phyloP scores from a whole-genome alignment of 768 basidiomycete species.

The Sarcodon aspratus region DNA sequence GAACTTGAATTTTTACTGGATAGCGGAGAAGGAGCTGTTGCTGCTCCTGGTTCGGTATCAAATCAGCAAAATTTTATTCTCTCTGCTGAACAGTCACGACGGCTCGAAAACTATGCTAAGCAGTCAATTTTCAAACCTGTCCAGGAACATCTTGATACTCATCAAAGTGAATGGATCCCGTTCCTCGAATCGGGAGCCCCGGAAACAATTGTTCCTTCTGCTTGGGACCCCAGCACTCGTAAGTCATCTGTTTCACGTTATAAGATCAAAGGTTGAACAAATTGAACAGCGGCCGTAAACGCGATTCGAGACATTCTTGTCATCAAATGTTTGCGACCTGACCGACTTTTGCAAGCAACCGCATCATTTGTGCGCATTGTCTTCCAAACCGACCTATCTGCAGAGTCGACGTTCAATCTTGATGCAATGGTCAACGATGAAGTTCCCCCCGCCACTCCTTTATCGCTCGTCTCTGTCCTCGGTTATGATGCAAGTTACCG shows the following conservation, averaged over 20 bases:
- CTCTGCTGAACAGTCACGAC: conserved; percentile 53
- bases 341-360: conserved; percentile 79
- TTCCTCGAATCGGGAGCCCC: conserved; percentile 62
- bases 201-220: conserved; percentile 57
- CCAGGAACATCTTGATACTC: conserved; percentile 43
- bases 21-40: conserved; percentile 57
- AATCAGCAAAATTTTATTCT: conserved; percentile 30
- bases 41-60: conserved; percentile 11
- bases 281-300: conserved; percentile 47
- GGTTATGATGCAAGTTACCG: conserved; percentile 99
- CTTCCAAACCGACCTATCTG: conserved; percentile 73
- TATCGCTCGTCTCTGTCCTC: conserved; percentile 86
- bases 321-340: conserved; percentile 87
- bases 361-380: conserved; percentile 62
- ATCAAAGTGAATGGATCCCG: conserved; percentile 55
- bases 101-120: conserved; percentile 61
- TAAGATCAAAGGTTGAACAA: conserved; percentile 6
- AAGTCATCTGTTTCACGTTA: conserved; percentile 20
- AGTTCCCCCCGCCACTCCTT: conserved; percentile 67
- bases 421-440: conserved; percentile 70
- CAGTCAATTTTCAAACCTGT: conserved; percentile 74
- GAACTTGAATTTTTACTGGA: conserved; percentile 92
- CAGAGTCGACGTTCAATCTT: conserved; percentile 67
- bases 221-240: conserved; percentile 77
- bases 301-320: conserved; percentile 69